Percentiles rank a stretch among this genome's conserved stretches.
These are phyloP conservation scores for Yarrowia yakushimensis DNA, from an alignment of 805 yeast species.

Conservation along the genomic window DNA sequence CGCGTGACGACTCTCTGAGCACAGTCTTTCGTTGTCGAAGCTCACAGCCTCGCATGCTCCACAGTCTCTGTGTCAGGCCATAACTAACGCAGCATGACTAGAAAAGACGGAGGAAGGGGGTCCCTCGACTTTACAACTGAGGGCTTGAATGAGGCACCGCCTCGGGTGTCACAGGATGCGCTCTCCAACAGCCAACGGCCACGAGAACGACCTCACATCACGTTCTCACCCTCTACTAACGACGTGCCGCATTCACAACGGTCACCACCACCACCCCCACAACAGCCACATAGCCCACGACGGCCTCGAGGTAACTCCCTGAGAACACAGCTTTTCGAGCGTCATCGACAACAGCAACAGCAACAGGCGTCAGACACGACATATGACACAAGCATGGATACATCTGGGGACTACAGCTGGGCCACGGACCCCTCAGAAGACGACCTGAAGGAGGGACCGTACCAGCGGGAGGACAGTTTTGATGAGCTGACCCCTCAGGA, in stretches of 20 bases:
- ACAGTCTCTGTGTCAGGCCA: background rate
- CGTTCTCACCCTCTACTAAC: constrained; percentile 18
- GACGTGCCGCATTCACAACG: constrained; percentile 21
- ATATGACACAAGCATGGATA: background rate
- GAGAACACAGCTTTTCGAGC: constrained; percentile 24
- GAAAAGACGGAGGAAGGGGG: constrained; percentile 24
- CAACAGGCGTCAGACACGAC: background rate
- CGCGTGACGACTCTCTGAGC: background rate
- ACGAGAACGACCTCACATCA: constrained; percentile 2
- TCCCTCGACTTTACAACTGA: constrained; percentile 21
- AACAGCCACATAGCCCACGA: background rate
- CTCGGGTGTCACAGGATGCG: constrained; percentile 5
- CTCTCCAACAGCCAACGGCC: background rate
- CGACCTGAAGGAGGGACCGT: constrained; percentile 12
- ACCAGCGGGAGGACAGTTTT: background rate
- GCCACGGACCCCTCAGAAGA: constrained; percentile 7
- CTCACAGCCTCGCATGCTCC: background rate
- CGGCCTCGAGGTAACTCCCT: constrained; percentile 24
- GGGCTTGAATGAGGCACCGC: constrained; percentile 14
- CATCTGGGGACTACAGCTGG: constrained; percentile 8
- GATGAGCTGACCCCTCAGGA: constrained; percentile 14
- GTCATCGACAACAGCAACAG: constrained; percentile 15
- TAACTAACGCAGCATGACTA: constrained; percentile 18
- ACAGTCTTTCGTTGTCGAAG: too few relatives aligned
- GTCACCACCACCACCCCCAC: background rate